Percentiles rank a stretch among this genome's conserved stretches.
phyloP scores from a whole-genome alignment of 768 basidiomycete genomes.

The Leccinum fibrillosum region DNA sequence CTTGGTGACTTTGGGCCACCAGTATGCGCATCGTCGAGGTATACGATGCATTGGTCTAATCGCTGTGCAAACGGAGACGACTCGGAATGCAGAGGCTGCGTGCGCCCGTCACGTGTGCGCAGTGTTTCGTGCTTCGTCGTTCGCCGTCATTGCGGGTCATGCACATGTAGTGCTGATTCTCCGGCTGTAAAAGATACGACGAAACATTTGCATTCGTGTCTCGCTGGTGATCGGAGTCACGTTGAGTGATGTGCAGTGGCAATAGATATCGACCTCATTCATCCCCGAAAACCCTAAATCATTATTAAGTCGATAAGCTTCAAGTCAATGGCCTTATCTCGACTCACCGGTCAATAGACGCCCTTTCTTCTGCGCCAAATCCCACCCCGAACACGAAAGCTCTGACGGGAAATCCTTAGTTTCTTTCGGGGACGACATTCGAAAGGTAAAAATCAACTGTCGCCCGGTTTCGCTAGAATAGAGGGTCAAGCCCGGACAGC shows the following conservation, averaged over 20 bases:
- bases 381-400: constrained; percentile 31
- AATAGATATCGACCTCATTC: constrained; percentile 36
- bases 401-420: constrained; percentile 31
- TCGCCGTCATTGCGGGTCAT: neutral
- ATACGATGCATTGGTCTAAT: constrained; percentile 14
- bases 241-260: constrained; percentile 31
- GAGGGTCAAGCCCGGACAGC: constrained; percentile 61
- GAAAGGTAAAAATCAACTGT: constrained; percentile 22
- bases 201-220: constrained; percentile 42
- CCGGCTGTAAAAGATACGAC: constrained; percentile 23
- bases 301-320: neutral
- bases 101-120: no score
- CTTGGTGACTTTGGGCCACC: constrained; percentile 32
- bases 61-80: no score
- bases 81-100: no score
- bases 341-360: neutral
- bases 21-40: no score
- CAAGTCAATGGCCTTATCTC: neutral
- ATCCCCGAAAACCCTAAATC: constrained; percentile 36
- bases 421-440: constrained; percentile 19
- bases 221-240: constrained; percentile 20
- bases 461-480: constrained; percentile 1
- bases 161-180: constrained; percentile 13
- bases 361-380: constrained; percentile 28
- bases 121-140: neutral